Conservation (phyloP, 2,329 filamentous ascomycete genomes). For the Aspergillus cejpii region DNA sequence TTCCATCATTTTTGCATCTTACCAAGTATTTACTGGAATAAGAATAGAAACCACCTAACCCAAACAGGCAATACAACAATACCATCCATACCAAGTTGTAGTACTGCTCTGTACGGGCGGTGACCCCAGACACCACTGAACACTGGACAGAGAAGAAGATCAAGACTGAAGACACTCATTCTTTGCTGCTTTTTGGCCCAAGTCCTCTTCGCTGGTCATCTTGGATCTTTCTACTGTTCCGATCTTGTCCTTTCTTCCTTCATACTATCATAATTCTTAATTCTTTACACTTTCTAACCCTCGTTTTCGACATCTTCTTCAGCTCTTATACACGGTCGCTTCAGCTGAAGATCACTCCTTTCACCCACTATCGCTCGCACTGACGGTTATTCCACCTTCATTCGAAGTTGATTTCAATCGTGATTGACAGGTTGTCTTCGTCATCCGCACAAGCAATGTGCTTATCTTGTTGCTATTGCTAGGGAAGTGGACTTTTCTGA, state of each 20-base stretch:
- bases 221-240: not conserved
- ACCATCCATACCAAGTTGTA: not conserved
- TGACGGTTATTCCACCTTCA: not conserved
- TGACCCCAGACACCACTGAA: conserved; percentile 2
- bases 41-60: not conserved
- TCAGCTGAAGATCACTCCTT: not conserved
- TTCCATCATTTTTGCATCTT: not conserved
- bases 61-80: not conserved
- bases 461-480: conserved; percentile 7
- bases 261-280: not conserved
- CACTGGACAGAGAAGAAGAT: not conserved
- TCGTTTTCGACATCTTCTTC: conserved; percentile 2
- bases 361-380: conserved; percentile 7
- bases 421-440: conserved; percentile 1
- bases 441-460: conserved; percentile 11
- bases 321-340: conserved; percentile 7
- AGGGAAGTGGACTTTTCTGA: conserved; percentile 7
- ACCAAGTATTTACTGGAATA: not conserved
- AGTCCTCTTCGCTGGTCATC: not conserved
- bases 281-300: not conserved
- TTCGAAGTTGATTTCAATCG: not conserved
- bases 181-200: not conserved
- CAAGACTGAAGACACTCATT: not conserved
- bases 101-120: not conserved
- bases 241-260: not conserved